Evolutionary conservation across 164 flowering plant genomes (phyloP).

Genomic region (Macadamia tetraphylla): DNA sequence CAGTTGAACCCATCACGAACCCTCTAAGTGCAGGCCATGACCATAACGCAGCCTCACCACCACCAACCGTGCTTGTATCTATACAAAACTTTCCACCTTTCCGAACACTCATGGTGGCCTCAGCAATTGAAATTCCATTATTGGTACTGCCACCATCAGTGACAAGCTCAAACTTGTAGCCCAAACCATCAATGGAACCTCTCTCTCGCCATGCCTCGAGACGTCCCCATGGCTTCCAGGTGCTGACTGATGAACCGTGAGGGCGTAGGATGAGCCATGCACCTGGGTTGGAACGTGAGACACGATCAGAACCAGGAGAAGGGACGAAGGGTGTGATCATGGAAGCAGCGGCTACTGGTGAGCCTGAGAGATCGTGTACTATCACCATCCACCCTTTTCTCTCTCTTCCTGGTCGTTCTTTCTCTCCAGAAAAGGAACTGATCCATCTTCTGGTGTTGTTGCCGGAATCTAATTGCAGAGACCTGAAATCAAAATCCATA

Average conservation of each 20-base stretch:
- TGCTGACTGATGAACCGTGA: constrained; percentile 45
- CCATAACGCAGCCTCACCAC: constrained; percentile 15
- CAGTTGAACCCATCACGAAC: constrained; percentile 78
- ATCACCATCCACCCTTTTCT: constrained; percentile 96
- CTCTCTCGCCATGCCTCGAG: constrained; percentile 95
- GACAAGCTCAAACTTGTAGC: constrained; percentile 77
- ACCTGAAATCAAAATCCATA: constrained; percentile 30
- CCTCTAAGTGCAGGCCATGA: constrained; percentile 44
- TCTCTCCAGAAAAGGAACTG: constrained; percentile 43
- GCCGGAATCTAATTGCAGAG: constrained; percentile 51
- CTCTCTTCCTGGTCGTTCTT: constrained; percentile 47
- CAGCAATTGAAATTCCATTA: constrained; percentile 51
- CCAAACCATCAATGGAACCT: constrained; percentile 65
- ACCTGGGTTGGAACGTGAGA: constrained; percentile 84
- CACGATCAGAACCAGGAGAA: constrained; percentile 79
- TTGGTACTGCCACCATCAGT: constrained; percentile 39
- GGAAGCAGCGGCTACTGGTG: constrained; percentile 93
- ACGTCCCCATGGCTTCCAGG: constrained; percentile 96
- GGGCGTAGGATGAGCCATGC: constrained; percentile 96
- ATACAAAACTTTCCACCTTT: constrained; percentile 78
- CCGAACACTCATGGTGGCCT: constrained; percentile 47
- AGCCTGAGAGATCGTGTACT: constrained; percentile 85
- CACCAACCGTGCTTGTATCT: constrained; percentile 30
- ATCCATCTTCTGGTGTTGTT: constrained; percentile 44
- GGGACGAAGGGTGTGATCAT: constrained; percentile 96